Evolutionary conservation across 1,139 yeast species (phyloP).

Genomic region (Hansenula anomala): DNA sequence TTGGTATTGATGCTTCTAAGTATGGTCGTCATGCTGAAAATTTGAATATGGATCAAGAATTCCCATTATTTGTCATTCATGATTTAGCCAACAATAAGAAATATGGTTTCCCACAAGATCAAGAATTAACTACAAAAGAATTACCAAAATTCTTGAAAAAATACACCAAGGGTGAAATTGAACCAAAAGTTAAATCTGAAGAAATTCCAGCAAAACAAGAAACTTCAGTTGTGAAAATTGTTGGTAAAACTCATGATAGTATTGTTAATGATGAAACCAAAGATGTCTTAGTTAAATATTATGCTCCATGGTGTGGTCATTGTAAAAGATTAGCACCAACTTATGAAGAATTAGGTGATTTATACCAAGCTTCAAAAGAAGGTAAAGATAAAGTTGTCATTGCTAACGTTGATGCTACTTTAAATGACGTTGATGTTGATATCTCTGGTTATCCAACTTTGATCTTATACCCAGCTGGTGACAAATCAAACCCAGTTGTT

Average conservation of each 20-base stretch:
- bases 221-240: constrained; percentile 70
- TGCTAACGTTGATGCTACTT: constrained; percentile 87
- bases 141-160: constrained; percentile 61
- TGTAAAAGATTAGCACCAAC: constrained; percentile 93
- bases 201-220: constrained; percentile 79
- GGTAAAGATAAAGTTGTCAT: constrained; percentile 54
- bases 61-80: constrained; percentile 91
- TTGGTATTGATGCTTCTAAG: constrained; percentile 75
- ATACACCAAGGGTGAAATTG: constrained; percentile 58
- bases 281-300: constrained; percentile 90
- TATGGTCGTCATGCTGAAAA: constrained; percentile 89
- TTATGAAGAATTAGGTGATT: constrained; percentile 80
- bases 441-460: constrained; percentile 94
- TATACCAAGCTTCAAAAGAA: constrained; percentile 45
- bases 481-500: constrained; percentile 63
- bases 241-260: constrained; percentile 77
- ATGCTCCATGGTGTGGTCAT: constrained; percentile 99
- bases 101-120: constrained; percentile 60
- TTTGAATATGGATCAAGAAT: constrained; percentile 77
- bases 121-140: constrained; percentile 36
- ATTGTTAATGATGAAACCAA: constrained; percentile 63
- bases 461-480: constrained; percentile 89
- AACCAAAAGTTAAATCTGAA: constrained; percentile 80
- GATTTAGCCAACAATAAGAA: constrained; percentile 63
- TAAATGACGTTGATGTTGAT: constrained; percentile 79